Evolutionary conservation across 306 rosid species (phyloP), one percentile per base, ranked within the genome.

Genomic region (Mimosa pudica): DNA sequence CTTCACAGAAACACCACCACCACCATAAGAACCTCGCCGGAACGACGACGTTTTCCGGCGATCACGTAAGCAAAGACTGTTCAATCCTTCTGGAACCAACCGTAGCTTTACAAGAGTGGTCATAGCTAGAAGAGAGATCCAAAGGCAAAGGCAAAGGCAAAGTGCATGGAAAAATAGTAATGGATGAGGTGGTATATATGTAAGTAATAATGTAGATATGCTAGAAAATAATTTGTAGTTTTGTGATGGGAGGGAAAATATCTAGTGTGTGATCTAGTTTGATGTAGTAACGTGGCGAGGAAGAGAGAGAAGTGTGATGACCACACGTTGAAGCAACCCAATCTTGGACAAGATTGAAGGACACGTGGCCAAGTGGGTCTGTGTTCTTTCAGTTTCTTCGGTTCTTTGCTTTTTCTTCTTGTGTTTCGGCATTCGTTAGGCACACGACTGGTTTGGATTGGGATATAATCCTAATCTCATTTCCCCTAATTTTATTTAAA

Each of bases 281-380:
- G 70, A 78, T 33, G 48, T 41, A 12, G 36, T 75, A 32, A 63
- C 76, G 87, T 67, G 62, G 81, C 32, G 74, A 24, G 72, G 77
- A 78, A 89, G 84, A 78, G 57, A 70, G 85, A 46, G 76, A 83
- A 85, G 42, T 70, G 97, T 91, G 98, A 89, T 67, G 89, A 84
- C 98, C 98, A 92, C 98, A 94, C 97, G 97, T 90, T 91, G 32
- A 66, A 82, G 90, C 81, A 92, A 87, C 87, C 91, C 78, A 35
- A 92, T 90, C 96, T 79, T 20, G 79, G 79, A 10, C 44, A 60
- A 6, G 75, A 42, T 77, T 48, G 1, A 20, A 12, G 48, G 86
- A 85, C 94, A 88, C 98, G 92, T 94, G 90, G 85, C 87, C 16
- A 5, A 8, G 74, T 82, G 74, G 84, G 91, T 67, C 82, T 76